These are phyloP conservation scores for Westerdykella aurantiaca DNA, from an alignment of 2,329 filamentous ascomycete species.

Conservation along the genomic window DNA sequence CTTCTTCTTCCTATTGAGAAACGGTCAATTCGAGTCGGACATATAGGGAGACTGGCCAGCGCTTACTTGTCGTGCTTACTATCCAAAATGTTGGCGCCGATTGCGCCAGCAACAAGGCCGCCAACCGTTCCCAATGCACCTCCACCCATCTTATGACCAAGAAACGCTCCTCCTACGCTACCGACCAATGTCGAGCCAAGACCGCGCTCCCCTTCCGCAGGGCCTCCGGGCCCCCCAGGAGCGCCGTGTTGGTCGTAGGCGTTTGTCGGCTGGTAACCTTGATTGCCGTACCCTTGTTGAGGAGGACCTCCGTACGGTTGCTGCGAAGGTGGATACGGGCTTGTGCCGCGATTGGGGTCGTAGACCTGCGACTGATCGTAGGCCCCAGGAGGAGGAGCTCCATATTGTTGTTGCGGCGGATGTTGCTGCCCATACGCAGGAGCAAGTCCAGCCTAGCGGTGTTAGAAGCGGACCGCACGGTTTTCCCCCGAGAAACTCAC, in stretches of 20 bases:
- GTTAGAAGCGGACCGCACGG: conserved; percentile 8
- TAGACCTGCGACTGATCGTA: conserved; percentile 25
- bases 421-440: conserved; percentile 12
- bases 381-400: conserved; percentile 23
- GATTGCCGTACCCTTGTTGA: conserved; percentile 21
- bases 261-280: conserved; percentile 30
- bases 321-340: conserved; percentile 31
- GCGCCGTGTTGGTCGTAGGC: conserved; percentile 38
- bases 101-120: conserved; percentile 48
- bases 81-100: conserved; percentile 52
- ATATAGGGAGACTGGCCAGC: too few relatives aligned
- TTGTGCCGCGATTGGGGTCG: conserved; percentile 32
- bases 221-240: conserved; percentile 25
- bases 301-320: conserved; percentile 21
- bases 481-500: conserved; percentile 23
- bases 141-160: conserved; percentile 51
- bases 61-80: conserved; percentile 40
- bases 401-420: conserved; percentile 23
- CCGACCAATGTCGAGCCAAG: conserved; percentile 51
- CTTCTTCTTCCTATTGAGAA: conserved; percentile 27
- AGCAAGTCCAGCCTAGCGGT: conserved; percentile 1
- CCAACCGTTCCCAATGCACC: conserved; percentile 49
- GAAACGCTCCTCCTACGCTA: conserved; percentile 50
- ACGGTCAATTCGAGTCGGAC: not conserved
- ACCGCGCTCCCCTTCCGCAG: conserved; percentile 49